Base-by-base conservation (phyloP, 164 flowering plant species). In the Magnolia kwangsiensis region DNA sequence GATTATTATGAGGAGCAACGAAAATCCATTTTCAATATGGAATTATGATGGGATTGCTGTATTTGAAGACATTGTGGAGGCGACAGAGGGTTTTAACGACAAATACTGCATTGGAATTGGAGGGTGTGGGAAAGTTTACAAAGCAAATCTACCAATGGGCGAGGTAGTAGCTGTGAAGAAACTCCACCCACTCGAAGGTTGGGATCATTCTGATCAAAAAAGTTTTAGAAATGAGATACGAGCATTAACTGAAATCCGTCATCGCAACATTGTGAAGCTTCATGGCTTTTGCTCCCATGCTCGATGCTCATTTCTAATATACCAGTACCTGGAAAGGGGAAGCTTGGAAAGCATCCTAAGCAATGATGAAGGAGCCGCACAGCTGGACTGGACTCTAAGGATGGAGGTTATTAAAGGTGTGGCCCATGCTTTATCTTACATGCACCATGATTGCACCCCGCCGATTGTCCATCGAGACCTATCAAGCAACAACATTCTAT, bases 391-490 rank as follows among this genome's bases (percentile, higher is more conserved):
- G 96, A 78, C 24, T 3, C 74, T 31, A 45, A 79, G 96, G 81
- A 74, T 90, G 72, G 85, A 74, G 7, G 78, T 89, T 55, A 82
- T 92, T n/a, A 82, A 79, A 74, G 94, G 92, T n/a, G 45, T 88
- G 72, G 94, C 96, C 72, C 86, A 88, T 82, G 96, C 96, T 8
- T 37, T 90, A 24, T 76, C 92, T 55, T 92, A 92, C 78, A 75
- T 92, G 87, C 93, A 90, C 85, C 90, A 89, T 79, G 92, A 90
- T 50, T 90, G 90, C 78, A 74, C 77, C 45, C 90, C 88, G 0
- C 80, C 93, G 7, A 84, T 91, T 71, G 87, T 90, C 29, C 96
- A 90, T 76, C 78, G 93, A 10, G 96, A 91, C 76, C 78, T 90
- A 4, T 81, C 92, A 1, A 23, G 81, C 45, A 90, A 87, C 23